Conservation (phyloP, 352 stramenopile genomes). For the Globisporangium nodosum region DNA sequence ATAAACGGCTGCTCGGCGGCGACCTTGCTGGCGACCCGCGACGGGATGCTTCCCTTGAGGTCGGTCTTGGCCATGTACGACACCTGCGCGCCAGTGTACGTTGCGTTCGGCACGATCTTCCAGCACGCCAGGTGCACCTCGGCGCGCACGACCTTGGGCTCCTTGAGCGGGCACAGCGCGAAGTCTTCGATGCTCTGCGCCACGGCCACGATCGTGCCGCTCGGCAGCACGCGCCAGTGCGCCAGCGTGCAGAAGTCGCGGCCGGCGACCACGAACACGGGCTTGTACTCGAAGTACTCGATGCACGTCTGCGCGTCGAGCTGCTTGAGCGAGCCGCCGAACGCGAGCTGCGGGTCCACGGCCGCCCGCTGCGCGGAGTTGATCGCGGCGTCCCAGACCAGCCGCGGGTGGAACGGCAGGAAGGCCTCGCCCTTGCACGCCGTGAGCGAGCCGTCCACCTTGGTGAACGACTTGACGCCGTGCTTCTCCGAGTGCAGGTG, state of each 20-base stretch:
- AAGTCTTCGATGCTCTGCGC: conserved; percentile 60
- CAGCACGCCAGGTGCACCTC: conserved; percentile 61
- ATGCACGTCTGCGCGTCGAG: conserved; percentile 60
- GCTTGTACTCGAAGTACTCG: conserved; percentile 78
- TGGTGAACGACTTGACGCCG: conserved; percentile 62
- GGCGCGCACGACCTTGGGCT: conserved; percentile 62
- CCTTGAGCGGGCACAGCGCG: conserved; percentile 48
- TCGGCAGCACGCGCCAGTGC: conserved; percentile 61
- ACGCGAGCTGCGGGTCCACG: conserved; percentile 52
- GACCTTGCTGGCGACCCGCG: conserved; percentile 54
- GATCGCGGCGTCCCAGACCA: conserved; percentile 48
- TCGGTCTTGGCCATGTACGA: conserved; percentile 71
- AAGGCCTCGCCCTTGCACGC: conserved; percentile 48
- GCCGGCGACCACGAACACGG: conserved; percentile 65
- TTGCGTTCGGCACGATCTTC: conserved; percentile 57
- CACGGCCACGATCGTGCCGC: conserved; percentile 65
- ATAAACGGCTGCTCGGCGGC: conserved; percentile 63
- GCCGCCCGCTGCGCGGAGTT: conserved; percentile 41
- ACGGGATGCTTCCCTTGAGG: conserved; percentile 63
- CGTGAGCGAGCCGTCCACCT: conserved; percentile 59
- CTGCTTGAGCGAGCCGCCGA: conserved; percentile 28
- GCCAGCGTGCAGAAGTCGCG: conserved; percentile 69
- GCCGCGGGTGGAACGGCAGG: conserved; percentile 43
- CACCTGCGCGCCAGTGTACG: conserved; percentile 52
- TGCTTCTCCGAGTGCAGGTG: conserved; percentile 67